Evolutionary conservation across 257 asterid species (phyloP).

Genomic region (Nicotiana knightiana): DNA sequence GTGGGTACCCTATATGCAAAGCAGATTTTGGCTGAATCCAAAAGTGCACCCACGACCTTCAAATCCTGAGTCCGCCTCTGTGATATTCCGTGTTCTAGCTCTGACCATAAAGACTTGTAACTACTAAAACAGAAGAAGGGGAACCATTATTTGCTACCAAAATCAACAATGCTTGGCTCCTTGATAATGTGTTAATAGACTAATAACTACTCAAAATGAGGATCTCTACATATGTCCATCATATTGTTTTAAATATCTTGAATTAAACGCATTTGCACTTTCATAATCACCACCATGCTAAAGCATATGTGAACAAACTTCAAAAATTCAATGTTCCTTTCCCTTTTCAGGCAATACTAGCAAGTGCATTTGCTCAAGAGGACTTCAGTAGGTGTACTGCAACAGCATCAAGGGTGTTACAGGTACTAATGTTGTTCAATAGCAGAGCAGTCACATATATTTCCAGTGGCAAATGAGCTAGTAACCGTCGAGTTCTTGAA

Average conservation of each 20-base stretch:
- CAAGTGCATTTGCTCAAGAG: slow-evolving; percentile 61
- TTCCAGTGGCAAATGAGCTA: not conserved
- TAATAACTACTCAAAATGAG: not conserved
- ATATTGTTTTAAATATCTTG: not conserved
- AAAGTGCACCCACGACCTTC: too few species aligned
- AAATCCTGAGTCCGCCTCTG: too few species aligned
- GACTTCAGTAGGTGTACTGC: slow-evolving; percentile 42
- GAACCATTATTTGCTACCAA: not conserved
- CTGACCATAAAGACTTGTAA: not conserved
- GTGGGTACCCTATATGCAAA: too few species aligned
- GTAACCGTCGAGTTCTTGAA: not conserved
- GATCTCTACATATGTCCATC: too few species aligned
- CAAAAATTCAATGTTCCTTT: not conserved
- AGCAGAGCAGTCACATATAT: not conserved
- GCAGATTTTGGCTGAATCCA: too few species aligned
- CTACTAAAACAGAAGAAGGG: not conserved
- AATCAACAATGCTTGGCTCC: not conserved
- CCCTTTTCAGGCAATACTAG: slow-evolving; percentile 53
- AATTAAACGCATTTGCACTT: not conserved
- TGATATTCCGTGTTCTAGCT: too few species aligned
- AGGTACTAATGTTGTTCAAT: slow-evolving; percentile 25
- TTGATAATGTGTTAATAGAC: not conserved
- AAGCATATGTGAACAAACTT: not conserved
- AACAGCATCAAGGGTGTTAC: slow-evolving; percentile 57
- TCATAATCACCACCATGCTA: not conserved